phyloP scores from a whole-genome alignment of 495 filamentous ascomycete species.

The Symbiotaphrina buchneri region DNA sequence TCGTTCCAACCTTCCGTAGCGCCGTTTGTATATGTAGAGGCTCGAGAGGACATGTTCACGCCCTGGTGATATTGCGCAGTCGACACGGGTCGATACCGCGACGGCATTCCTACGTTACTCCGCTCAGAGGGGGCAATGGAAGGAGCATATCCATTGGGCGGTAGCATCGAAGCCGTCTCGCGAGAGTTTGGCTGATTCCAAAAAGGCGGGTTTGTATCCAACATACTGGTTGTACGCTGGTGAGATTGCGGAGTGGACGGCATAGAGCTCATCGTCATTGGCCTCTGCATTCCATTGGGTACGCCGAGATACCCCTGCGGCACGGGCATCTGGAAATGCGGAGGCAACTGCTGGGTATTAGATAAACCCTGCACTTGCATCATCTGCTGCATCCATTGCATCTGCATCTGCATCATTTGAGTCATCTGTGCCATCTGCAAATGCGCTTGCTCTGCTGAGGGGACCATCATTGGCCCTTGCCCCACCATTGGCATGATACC shows the following conservation, averaged over 20 bases:
- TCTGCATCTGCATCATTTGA: constrained; percentile 82
- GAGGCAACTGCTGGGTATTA: constrained; percentile 15
- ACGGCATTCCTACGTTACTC: constrained; percentile 73
- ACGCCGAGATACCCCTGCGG: too few relatives aligned
- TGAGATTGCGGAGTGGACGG: constrained; percentile 1
- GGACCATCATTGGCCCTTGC: constrained; percentile 16
- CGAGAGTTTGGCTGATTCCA: constrained; percentile 19
- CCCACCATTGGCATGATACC: constrained; percentile 5
- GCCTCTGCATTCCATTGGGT: too few relatives aligned
- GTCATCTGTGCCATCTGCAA: constrained; percentile 75
- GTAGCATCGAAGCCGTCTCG: constrained; percentile 21
- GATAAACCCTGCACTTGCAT: constrained; percentile 49
- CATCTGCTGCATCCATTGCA: constrained; percentile 58
- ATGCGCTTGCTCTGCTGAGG: constrained; percentile 50
- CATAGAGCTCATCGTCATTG: too few relatives aligned
- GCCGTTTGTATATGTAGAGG: constrained; percentile 27
- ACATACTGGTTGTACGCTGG: constrained; percentile 31
- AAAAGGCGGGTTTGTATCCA: constrained; percentile 36
- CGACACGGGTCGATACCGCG: constrained; percentile 84
- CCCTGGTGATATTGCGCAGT: constrained; percentile 16
- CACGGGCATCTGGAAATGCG: constrained; percentile 7
- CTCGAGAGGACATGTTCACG: constrained; percentile 15
- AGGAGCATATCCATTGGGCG: constrained; percentile 36
- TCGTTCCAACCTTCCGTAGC: constrained; percentile 1
- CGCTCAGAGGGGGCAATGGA: constrained; percentile 86